Evolutionary conservation across 495 filamentous ascomycete genomes (phyloP).

Genomic region (Trichoderma reesei): DNA sequence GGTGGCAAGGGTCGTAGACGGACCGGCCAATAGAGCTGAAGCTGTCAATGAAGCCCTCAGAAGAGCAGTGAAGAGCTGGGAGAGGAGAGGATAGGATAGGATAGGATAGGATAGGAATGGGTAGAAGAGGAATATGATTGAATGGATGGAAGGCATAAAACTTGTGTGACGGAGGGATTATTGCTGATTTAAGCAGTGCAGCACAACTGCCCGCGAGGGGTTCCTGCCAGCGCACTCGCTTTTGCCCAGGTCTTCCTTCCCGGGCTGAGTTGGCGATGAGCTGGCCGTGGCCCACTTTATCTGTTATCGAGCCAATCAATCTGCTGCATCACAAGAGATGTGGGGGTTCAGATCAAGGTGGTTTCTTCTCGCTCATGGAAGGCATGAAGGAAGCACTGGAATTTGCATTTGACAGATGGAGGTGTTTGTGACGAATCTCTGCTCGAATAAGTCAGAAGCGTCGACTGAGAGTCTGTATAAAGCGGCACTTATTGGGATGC

Average conservation of each 20-base stretch:
- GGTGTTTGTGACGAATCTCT: too few species aligned
- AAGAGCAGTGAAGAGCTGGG: neutral
- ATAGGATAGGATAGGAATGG: too few species aligned
- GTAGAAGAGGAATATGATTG: neutral
- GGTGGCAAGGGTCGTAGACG: neutral
- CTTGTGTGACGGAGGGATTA: too few species aligned
- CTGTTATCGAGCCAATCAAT: neutral
- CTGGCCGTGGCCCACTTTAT: neutral
- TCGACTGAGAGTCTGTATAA: too few species aligned
- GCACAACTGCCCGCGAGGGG: neutral
- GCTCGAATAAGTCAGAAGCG: too few species aligned
- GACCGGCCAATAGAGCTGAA: neutral
- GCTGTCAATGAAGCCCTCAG: neutral
- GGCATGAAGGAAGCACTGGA: too few species aligned
- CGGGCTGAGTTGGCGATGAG: conserved; percentile 2
- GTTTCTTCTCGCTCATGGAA: too few species aligned
- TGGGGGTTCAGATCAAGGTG: neutral
- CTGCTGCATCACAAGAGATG: neutral
- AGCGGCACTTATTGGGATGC: too few species aligned
- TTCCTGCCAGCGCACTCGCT: neutral
- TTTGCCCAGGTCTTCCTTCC: too few species aligned
- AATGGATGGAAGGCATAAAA: too few species aligned
- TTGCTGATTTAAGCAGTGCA: neutral
- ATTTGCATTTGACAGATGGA: too few species aligned
- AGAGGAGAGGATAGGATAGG: neutral